A percentile compares a stretch with the other conserved stretches of the same genome.
phyloP scores from a whole-genome alignment of 805 yeast species.

The Hanseniaspora osmophila region DNA sequence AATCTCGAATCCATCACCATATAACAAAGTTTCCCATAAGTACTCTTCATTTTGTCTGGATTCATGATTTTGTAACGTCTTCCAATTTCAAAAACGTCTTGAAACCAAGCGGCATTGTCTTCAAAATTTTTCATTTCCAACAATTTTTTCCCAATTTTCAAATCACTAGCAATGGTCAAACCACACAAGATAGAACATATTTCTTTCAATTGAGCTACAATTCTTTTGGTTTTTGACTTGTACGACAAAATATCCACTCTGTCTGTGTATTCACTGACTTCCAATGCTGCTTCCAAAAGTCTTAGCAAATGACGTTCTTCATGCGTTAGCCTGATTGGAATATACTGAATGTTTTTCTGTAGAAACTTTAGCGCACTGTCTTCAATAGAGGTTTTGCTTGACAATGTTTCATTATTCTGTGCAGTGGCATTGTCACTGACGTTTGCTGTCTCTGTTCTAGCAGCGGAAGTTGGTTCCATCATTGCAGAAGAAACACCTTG shows the following conservation, averaged over 20 bases:
- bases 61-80: constrained; percentile 73
- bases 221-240: constrained; percentile 54
- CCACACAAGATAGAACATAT: constrained; percentile 72
- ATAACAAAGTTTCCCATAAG: constrained; percentile 66
- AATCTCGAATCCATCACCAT: constrained; percentile 76
- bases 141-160: constrained; percentile 53
- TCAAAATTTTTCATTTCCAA: constrained; percentile 53
- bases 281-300: constrained; percentile 58
- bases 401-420: neutral
- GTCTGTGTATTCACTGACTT: constrained; percentile 70
- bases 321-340: constrained; percentile 53
- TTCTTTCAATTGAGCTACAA: constrained; percentile 57
- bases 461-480: too few relatives aligned
- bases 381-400: constrained; percentile 6
- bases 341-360: constrained; percentile 34
- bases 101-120: constrained; percentile 61
- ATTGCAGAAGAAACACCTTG: neutral
- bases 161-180: constrained; percentile 60
- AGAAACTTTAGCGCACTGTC: constrained; percentile 25
- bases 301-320: constrained; percentile 59
- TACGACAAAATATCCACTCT: constrained; percentile 58
- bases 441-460: too few relatives aligned
- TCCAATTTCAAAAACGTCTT: constrained; percentile 60
- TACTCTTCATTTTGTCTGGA: constrained; percentile 68
- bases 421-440: neutral